Percentiles rank a stretch among this genome's conserved stretches.
Conservation (phyloP, 805 yeast species). For the Brettanomyces sp. region DNA sequence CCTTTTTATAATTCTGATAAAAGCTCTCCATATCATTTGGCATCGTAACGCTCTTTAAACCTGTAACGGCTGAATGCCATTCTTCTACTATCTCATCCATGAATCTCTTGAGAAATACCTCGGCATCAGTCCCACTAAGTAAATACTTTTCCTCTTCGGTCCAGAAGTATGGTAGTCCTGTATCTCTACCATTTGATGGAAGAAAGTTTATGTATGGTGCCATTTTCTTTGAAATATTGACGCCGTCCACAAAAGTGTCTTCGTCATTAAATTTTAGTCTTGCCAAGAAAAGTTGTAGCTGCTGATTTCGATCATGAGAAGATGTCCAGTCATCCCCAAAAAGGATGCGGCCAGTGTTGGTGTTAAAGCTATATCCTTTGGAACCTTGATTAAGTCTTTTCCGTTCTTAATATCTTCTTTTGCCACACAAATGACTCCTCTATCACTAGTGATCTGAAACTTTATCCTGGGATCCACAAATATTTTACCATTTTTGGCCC, state of each 20-base stretch:
- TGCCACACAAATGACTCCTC: slow-evolving; percentile 29
- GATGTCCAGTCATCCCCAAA: slow-evolving; percentile 13
- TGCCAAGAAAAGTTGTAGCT: slow-evolving; percentile 30
- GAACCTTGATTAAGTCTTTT: slow-evolving; percentile 27
- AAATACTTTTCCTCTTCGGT: slow-evolving; percentile 36
- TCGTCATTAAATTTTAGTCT: slow-evolving; percentile 30
- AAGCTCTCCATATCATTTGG: slow-evolving; percentile 14
- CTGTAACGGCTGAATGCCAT: slow-evolving; percentile 36
- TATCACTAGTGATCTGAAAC: slow-evolving; percentile 21
- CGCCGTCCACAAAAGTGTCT: slow-evolving; percentile 8
- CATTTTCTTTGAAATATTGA: slow-evolving; percentile 19
- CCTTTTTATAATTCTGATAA: slow-evolving; percentile 11
- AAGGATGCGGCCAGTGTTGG: slow-evolving; percentile 24
- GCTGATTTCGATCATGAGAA: slow-evolving; percentile 20
- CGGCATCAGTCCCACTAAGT: slow-evolving; percentile 63
- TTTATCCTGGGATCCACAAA: slow-evolving; percentile 24
- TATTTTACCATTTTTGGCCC: slow-evolving; percentile 31
- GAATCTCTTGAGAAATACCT: slow-evolving; percentile 41
- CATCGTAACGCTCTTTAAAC: slow-evolving; percentile 12
- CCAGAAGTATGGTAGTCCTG: slow-evolving; percentile 67
- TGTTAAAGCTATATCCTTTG: slow-evolving; percentile 28
- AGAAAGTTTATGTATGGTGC: slow-evolving; percentile 39
- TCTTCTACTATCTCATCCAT: slow-evolving; percentile 42
- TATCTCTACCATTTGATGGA: slow-evolving; percentile 31
- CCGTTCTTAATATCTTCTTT: slow-evolving; percentile 4